Evolutionary conservation across 2,329 filamentous ascomycete genomes (phyloP), one percentile per base, ranked within the genome.

Genomic region (Trichoderma sp.): DNA sequence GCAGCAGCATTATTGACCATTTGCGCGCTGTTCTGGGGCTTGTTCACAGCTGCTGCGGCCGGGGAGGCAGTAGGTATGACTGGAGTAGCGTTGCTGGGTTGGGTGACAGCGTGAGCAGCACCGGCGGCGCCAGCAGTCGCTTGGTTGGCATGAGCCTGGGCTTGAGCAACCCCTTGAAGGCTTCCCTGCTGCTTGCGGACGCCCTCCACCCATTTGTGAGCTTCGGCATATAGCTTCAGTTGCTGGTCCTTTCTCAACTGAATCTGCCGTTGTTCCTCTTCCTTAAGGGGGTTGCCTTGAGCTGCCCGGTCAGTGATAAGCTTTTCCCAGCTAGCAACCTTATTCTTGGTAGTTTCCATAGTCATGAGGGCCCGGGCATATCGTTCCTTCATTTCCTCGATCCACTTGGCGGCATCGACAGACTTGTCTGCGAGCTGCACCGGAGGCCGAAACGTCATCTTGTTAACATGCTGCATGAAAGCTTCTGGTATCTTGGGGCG

Each of bases 351-450:
- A 10, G 71, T 77, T 42, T 87, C 85, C 79, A 87, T 86, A 2
- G 80, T 79, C 70, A 82, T 76, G 6, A 88, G 74, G 0, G 83
- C 84, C 45, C 82, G 77, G 0, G 78, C 77, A 68, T 87, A 86
- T 64, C 79, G 80, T 0, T 79, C 76, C 71, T 82, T 85, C 35
- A 81, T 77, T 1, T 85, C 82, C 8, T 81, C 77, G 2, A 83
- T 73, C 83, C 83, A 87, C 70, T 84, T 84, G 2, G 79, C 78
- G 5, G 80, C 78, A n/a, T 84, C 80, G 0, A 79, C 77, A 17
- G 76, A 73, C 68, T 82, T 83, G 17, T 83, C 80, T 0, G 76
- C 73, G 0, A 85, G 64, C n/a, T 78, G 75, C 1, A 79, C 72
- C 1, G 83, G 83, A 1, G 82, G 75, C 15, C 79, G 76, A 71